These are phyloP conservation scores for Leucoagaricus sp. DNA, from an alignment of 1,284 basidiomycete genomes.

Conservation along the genomic window DNA sequence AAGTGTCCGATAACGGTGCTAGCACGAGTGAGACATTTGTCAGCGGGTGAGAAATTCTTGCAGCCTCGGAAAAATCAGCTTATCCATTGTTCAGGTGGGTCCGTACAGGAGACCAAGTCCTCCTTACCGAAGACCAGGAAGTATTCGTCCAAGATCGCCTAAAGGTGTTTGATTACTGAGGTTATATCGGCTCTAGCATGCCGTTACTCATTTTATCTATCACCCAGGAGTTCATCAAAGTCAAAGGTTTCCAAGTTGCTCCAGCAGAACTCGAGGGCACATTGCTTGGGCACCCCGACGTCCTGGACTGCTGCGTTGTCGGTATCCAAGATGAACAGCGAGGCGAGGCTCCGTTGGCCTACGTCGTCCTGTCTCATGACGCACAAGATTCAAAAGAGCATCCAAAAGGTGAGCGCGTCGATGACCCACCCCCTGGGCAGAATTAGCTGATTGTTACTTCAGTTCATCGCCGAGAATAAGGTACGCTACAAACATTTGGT, in stretches of 20 bases:
- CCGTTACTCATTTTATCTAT: not conserved
- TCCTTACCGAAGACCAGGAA: constrained; percentile 50
- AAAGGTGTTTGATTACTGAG: constrained; percentile 43
- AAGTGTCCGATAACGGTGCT: not conserved
- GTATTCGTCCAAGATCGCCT: constrained; percentile 64
- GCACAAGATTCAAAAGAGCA: constrained; percentile 37
- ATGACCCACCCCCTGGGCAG: not conserved
- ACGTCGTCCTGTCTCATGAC: constrained; percentile 46
- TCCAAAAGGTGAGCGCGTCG: constrained; percentile 26
- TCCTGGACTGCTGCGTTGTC: constrained; percentile 73
- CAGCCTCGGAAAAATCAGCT: not conserved
- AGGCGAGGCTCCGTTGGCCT: constrained; percentile 65
- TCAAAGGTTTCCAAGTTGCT: constrained; percentile 59
- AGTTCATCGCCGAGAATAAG: constrained; percentile 51
- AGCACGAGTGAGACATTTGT: constrained; percentile 47
- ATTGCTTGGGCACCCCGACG: constrained; percentile 63
- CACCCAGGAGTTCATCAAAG: constrained; percentile 50
- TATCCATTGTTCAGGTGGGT: constrained; percentile 49
- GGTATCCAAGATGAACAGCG: constrained; percentile 66
- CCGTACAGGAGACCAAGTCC: constrained; percentile 63
- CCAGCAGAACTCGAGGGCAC: constrained; percentile 69
- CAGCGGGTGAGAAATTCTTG: constrained; percentile 34
- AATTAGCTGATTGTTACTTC: not conserved
- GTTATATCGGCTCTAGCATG: not conserved
- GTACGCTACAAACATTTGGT: constrained; percentile 60